These are phyloP conservation scores for Penstemon barbatus DNA, from an alignment of 257 asterid species.

Conservation along the genomic window DNA sequence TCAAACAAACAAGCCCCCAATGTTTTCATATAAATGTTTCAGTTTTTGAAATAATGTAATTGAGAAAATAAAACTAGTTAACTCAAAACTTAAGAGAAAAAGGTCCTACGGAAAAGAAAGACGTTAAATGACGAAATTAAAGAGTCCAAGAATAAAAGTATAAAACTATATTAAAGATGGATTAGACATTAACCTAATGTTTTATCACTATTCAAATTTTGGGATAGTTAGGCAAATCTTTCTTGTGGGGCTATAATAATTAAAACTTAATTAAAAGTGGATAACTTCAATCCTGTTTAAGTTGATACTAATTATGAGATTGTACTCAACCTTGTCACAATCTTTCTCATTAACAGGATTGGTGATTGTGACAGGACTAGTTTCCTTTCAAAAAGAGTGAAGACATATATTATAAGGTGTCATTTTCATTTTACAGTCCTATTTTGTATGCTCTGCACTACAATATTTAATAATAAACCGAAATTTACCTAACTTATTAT, in stretches of 20 bases:
- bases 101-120: no score
- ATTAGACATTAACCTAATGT: slow-evolving; percentile 39
- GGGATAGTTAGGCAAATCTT: slow-evolving; percentile 44
- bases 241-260: slow-evolving; percentile 31
- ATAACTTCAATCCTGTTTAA: slow-evolving; percentile 23
- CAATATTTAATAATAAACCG: slow-evolving; percentile 27
- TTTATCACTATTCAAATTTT: slow-evolving; percentile 17
- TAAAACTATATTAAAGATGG: slow-evolving; percentile 1
- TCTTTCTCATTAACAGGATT: slow-evolving; percentile 33
- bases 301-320: slow-evolving; percentile 28
- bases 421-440: slow-evolving; percentile 30
- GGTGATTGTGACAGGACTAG: slow-evolving; percentile 33
- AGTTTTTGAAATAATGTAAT: no score
- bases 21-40: no score
- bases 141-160: no score
- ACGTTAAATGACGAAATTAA: no score
- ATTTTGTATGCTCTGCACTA: slow-evolving; percentile 22
- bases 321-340: slow-evolving; percentile 29
- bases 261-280: slow-evolving; percentile 20
- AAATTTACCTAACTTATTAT: slow-evolving; percentile 29
- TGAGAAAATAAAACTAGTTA: no score
- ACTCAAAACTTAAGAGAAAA: no score
- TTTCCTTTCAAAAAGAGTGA: slow-evolving; percentile 32
- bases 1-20: no score
- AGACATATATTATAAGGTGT: slow-evolving; percentile 28